phyloP scores from a whole-genome alignment of 805 yeast genomes.

The Debaryomyces castellii region DNA sequence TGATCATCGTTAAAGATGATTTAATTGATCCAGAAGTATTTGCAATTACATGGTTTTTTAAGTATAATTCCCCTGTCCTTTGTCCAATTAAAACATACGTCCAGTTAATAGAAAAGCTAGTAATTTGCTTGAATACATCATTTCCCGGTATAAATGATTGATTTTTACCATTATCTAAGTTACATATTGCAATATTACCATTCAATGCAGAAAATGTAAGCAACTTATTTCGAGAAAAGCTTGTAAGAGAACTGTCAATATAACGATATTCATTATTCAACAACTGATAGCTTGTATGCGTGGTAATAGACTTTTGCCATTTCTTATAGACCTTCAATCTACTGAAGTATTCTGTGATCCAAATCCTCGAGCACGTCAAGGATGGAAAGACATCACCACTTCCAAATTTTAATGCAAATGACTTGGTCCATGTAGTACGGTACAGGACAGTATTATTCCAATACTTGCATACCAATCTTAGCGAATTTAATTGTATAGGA shows the following conservation, averaged over 20 bases:
- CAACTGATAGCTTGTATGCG: conserved; percentile 26
- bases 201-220: conserved; percentile 25
- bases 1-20: conserved; percentile 17
- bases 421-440: conserved; percentile 47
- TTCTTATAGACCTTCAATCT: conserved; percentile 33
- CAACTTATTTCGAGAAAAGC: conserved; percentile 26
- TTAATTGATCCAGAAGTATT: conserved; percentile 27
- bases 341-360: conserved; percentile 47
- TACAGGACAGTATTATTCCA: conserved; percentile 49
- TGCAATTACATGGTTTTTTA: conserved; percentile 34
- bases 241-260: conserved; percentile 20
- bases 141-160: conserved; percentile 40
- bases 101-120: conserved; percentile 29
- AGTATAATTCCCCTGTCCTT: conserved; percentile 24
- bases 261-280: conserved; percentile 26
- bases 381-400: conserved; percentile 41
- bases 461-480: conserved; percentile 45
- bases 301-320: conserved; percentile 39
- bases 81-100: conserved; percentile 30
- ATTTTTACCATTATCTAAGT: conserved; percentile 33
- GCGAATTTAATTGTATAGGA: conserved; percentile 38
- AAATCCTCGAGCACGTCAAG: conserved; percentile 40
- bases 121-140: conserved; percentile 13
- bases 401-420: conserved; percentile 41
- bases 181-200: conserved; percentile 31